Base-by-base conservation (phyloP, 768 basidiomycete species). In the Psilocybe tampanensis region DNA sequence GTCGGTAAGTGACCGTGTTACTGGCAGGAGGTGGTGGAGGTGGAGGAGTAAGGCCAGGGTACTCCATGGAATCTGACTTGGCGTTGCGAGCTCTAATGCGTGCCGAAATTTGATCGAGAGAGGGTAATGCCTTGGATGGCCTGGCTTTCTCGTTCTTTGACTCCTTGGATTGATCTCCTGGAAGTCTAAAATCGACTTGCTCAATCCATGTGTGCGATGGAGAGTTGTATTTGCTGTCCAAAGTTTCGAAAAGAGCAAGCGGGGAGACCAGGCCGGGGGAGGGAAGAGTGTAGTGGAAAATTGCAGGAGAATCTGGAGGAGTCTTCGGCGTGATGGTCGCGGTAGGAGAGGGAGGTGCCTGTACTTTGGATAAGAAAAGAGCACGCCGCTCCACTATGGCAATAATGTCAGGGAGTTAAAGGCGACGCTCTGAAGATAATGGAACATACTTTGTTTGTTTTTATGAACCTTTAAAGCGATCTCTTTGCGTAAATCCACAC, bases 21-120 rank as follows among this genome's bases (percentile, higher is more conserved):
- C 66, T 56, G 72, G 29, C 29, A 29, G 29, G 29, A 29, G 29
- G 29, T 5, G 29, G 4, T 29, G 29, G 9, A 29, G 5, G 4
- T 29, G 62, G 24, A 24, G 67, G 65, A 22, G 75, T 74, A 45
- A 56, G 50, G 19, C 56, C 22, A 33, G 62, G 60, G 44, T 58
- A 61, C 55, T 63, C 61, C 70, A 65, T 61, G 54, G 56, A 58
- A 48, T 70, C 66, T 58, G 74, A 69, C 49, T 58, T 60, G 51
- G 47, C 51, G 15, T 69, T 68, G 32, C 76, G 74, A 22, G 72
- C 71, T 58, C 76, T 78, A 63, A 90, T 64, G 60, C 79, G 88
- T 41, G 89, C 85, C 29, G 85, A 83, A 56, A 92, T 91, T 65
- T 92, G 86, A 61, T 89, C 89, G 58, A 92, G 82, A 22, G 90